Conservation (phyloP, 2,329 filamentous ascomycete species). For the Thielaviopsis musarum region DNA sequence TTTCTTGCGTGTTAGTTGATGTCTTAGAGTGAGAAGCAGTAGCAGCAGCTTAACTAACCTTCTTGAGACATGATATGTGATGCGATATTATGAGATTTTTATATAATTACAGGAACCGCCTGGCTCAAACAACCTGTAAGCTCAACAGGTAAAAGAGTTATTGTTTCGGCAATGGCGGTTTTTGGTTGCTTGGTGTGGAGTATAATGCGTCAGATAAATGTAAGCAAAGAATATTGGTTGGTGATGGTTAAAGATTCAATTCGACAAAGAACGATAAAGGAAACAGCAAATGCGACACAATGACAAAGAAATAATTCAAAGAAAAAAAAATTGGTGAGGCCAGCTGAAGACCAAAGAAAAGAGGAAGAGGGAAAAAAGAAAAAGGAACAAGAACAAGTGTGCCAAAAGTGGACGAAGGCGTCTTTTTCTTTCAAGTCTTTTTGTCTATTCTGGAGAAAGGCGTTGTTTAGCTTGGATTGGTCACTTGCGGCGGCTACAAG, state of each 20-base stretch:
- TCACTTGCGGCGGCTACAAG: background rate
- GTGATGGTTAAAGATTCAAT: background rate
- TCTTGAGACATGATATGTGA: conserved; percentile 21
- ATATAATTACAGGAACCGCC: background rate
- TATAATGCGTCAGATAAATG: background rate
- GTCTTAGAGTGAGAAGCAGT: background rate
- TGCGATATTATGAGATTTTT: background rate
- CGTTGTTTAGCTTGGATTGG: background rate
- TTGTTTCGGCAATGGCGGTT: background rate
- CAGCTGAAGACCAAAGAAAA: conserved; percentile 34
- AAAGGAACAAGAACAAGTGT: background rate
- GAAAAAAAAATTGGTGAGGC: conserved; percentile 29
- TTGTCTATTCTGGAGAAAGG: background rate
- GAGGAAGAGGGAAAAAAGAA: conserved; percentile 20
- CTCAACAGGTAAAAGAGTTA: background rate
- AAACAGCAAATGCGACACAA: conserved; percentile 13
- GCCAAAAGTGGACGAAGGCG: background rate
- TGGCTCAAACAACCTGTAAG: background rate
- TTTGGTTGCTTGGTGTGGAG: background rate
- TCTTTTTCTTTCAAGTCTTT: background rate
- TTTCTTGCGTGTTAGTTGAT: conserved; percentile 15
- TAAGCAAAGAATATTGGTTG: background rate
- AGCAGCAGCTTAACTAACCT: conserved; percentile 20
- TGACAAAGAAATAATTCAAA: conserved; percentile 22
- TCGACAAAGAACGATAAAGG: background rate